These are phyloP conservation scores for Talaromyces wortmannii DNA, from an alignment of 495 filamentous ascomycete species.

Conservation along the genomic window DNA sequence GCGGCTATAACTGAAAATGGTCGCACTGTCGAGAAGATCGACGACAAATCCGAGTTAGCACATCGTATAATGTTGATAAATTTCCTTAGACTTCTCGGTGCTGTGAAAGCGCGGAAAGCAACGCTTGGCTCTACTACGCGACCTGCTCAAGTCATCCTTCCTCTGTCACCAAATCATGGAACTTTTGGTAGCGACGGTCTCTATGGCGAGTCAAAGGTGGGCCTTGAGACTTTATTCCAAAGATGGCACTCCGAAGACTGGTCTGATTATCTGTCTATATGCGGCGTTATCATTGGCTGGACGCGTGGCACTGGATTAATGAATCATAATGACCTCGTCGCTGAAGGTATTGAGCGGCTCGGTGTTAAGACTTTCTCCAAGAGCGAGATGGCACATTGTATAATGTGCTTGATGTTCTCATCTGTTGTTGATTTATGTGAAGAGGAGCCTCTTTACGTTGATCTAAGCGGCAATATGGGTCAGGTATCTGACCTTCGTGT, in stretches of 20 bases:
- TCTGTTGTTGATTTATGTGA: slow-evolving; percentile 1
- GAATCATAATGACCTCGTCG: slow-evolving; percentile 11
- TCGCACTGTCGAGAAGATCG: slow-evolving; percentile 13
- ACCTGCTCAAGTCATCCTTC: slow-evolving; percentile 14
- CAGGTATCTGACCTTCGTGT: slow-evolving; percentile 2
- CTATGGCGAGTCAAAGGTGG: slow-evolving; percentile 20
- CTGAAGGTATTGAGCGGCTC: slow-evolving; percentile 10
- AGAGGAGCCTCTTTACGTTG: slow-evolving; percentile 8
- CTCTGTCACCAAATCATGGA: slow-evolving; percentile 20
- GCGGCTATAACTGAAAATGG: slow-evolving; percentile 17
- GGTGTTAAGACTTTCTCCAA: slow-evolving; percentile 11
- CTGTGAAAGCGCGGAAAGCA: slow-evolving; percentile 3
- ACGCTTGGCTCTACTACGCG: slow-evolving; percentile 11
- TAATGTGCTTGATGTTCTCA: slow-evolving; percentile 6
- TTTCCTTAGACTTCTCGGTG: slow-evolving; percentile 11
- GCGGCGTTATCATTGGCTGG: slow-evolving; percentile 20
- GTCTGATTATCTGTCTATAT: slow-evolving; percentile 11
- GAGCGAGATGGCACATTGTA: slow-evolving; percentile 17
- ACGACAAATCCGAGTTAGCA: slow-evolving; percentile 11
- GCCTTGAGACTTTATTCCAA: slow-evolving; percentile 13
- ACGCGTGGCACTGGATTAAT: slow-evolving; percentile 16
- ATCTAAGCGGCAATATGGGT: slow-evolving; percentile 10
- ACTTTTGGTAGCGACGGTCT: slow-evolving; percentile 18
- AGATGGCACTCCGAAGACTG: slow-evolving; percentile 13
- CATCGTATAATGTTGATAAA: slow-evolving; percentile 18